phyloP scores from a whole-genome alignment of 257 asterid genomes.

The Jacaranda mimosifolia region DNA sequence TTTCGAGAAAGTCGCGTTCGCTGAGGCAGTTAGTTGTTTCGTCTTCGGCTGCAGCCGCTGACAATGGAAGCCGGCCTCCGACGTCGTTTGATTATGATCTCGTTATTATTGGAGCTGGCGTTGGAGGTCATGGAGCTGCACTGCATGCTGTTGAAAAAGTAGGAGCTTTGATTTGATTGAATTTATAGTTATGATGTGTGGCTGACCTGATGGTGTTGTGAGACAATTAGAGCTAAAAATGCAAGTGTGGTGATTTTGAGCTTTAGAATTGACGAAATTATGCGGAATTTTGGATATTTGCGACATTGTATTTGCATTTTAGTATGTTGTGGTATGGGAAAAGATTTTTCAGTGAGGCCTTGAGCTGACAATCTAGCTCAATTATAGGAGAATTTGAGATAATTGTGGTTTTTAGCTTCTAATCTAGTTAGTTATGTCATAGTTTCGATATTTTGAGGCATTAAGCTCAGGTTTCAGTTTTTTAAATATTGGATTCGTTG shows the following conservation, averaged over 20 bases:
- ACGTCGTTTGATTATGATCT: conserved; percentile 52
- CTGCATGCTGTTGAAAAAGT: conserved; percentile 60
- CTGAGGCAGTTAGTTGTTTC: conserved; percentile 24
- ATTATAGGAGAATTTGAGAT: neutral
- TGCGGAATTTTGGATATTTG: neutral
- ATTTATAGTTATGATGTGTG: conserved; percentile 10
- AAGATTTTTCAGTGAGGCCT: neutral
- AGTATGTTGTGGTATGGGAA: neutral
- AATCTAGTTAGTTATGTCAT: conserved; percentile 1
- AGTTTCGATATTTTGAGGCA: neutral
- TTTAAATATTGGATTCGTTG: neutral
- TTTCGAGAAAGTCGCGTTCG: conserved; percentile 23
- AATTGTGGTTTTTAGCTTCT: neutral
- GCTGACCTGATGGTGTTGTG: conserved; percentile 7
- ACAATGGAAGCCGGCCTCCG: conserved; percentile 36
- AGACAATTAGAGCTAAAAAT: neutral
- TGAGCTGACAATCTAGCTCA: neutral
- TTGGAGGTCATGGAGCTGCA: conserved; percentile 65
- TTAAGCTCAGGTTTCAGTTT: neutral
- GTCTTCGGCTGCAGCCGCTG: conserved; percentile 32
- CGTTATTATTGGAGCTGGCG: conserved; percentile 57
- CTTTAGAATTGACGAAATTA: neutral
- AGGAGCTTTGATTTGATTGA: conserved; percentile 20
- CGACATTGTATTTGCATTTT: neutral
- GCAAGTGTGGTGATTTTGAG: conserved; percentile 6